A percentile compares a stretch with the other conserved stretches of the same genome.
Conservation (phyloP, 192 early-diverging fungal species). For the Coemansia sp. region DNA sequence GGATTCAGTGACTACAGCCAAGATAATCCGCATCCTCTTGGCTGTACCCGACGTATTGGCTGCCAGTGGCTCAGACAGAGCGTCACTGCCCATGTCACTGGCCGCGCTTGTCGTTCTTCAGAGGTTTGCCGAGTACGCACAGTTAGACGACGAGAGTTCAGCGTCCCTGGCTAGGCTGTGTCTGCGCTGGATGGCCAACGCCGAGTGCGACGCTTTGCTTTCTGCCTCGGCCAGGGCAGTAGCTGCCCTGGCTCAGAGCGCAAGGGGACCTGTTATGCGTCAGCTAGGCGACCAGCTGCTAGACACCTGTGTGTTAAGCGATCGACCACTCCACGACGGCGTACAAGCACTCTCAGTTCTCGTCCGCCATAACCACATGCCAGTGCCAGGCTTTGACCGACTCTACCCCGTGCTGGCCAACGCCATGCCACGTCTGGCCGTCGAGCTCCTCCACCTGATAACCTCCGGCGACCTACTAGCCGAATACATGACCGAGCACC, state of each 20-base stretch:
- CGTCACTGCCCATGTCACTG: slow-evolving; percentile 9
- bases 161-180: slow-evolving; percentile 27
- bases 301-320: slow-evolving; percentile 26
- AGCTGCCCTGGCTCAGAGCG: slow-evolving; percentile 14
- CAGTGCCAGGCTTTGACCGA: slow-evolving; percentile 7
- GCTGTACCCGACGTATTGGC: slow-evolving; percentile 12
- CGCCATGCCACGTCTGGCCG: slow-evolving; percentile 22
- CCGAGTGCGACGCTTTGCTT: slow-evolving; percentile 10
- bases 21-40: slow-evolving; percentile 17
- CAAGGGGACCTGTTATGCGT: slow-evolving; percentile 19
- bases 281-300: slow-evolving; percentile 32
- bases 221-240: slow-evolving; percentile 16
- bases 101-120: slow-evolving; percentile 21
- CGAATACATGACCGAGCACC: background rate
- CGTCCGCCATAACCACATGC: slow-evolving; percentile 14
- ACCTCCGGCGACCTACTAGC: slow-evolving; percentile 11
- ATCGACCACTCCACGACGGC: slow-evolving; percentile 33
- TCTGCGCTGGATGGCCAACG: slow-evolving; percentile 19
- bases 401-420: slow-evolving; percentile 33
- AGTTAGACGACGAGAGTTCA: slow-evolving; percentile 20
- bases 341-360: slow-evolving; percentile 23
- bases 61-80: background rate
- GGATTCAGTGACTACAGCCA: slow-evolving; percentile 19
- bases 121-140: slow-evolving; percentile 25
- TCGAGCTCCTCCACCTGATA: slow-evolving; percentile 28